These are phyloP conservation scores for Penicillium sp. DNA, from an alignment of 2,329 filamentous ascomycete genomes.

Conservation along the genomic window DNA sequence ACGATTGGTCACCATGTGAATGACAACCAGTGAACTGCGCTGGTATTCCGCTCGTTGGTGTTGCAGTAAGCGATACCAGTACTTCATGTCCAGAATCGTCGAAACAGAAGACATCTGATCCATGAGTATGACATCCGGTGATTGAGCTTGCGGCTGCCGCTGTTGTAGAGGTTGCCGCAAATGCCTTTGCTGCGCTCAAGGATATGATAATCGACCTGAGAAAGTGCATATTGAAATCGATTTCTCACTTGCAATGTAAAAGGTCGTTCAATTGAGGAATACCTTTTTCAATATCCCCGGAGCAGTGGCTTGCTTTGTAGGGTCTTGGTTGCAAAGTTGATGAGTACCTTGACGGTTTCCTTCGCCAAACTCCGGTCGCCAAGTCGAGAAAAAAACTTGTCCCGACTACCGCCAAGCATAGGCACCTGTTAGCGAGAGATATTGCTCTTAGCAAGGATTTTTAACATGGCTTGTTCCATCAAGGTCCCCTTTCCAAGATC, in stretches of 20 bases:
- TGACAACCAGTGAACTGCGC: constrained; percentile 69
- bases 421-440: background rate
- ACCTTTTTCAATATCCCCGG: background rate
- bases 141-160: constrained; percentile 51
- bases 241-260: background rate
- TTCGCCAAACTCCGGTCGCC: constrained; percentile 30
- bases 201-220: constrained; percentile 16
- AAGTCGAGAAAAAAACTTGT: constrained; percentile 18
- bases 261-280: background rate
- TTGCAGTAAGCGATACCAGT: constrained; percentile 50
- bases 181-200: constrained; percentile 20
- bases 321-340: background rate
- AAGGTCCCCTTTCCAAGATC: constrained; percentile 28
- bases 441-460: constrained; percentile 5
- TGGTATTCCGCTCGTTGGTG: constrained; percentile 60
- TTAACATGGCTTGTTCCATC: constrained; percentile 13
- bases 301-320: background rate
- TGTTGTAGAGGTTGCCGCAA: constrained; percentile 34
- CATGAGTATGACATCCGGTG: constrained; percentile 58
- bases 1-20: constrained; percentile 62
- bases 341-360: constrained; percentile 6
- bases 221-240: constrained; percentile 13
- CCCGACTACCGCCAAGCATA: constrained; percentile 17
- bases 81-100: constrained; percentile 42
- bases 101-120: constrained; percentile 41